These are phyloP conservation scores for Umbelopsis sp. DNA, from an alignment of 192 early-diverging fungal species.

Conservation along the genomic window DNA sequence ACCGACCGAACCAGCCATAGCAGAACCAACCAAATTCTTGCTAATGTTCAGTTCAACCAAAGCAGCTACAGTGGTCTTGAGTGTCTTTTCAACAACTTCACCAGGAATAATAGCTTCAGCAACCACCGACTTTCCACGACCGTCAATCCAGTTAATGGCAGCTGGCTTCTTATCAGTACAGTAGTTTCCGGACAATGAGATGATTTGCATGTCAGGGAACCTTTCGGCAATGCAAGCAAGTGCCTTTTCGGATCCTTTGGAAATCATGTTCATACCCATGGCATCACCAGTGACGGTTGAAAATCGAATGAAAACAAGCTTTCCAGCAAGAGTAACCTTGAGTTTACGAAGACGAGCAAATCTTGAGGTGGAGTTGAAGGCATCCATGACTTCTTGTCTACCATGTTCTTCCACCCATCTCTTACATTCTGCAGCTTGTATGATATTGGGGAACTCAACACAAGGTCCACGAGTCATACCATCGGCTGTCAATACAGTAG, in stretches of 20 bases:
- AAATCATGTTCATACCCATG: slow-evolving; percentile 99
- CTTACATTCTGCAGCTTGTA: slow-evolving; percentile 67
- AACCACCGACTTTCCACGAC: slow-evolving; percentile 92
- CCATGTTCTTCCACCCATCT: slow-evolving; percentile 76
- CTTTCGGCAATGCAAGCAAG: slow-evolving; percentile 60
- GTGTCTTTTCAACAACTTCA: slow-evolving; percentile 72
- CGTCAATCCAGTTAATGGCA: slow-evolving; percentile 97
- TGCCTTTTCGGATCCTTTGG: slow-evolving; percentile 90
- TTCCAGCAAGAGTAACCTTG: slow-evolving; percentile 83
- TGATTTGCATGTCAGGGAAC: slow-evolving; percentile 77
- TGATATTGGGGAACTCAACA: slow-evolving; percentile 78
- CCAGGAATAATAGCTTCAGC: slow-evolving; percentile 85
- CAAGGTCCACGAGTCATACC: slow-evolving; percentile 95
- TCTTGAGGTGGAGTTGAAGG: slow-evolving; percentile 87
- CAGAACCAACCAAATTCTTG: slow-evolving; percentile 93
- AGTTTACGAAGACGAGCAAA: slow-evolving; percentile 84
- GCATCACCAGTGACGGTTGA: slow-evolving; percentile 91
- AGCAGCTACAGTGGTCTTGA: slow-evolving; percentile 84
- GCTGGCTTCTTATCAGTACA: slow-evolving; percentile 97
- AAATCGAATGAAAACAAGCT: slow-evolving; percentile 86
- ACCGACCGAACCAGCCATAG: slow-evolving; percentile 91
- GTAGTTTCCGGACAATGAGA: slow-evolving; percentile 90
- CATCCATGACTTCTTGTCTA: slow-evolving; percentile 60
- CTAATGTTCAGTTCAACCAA: slow-evolving; percentile 79
- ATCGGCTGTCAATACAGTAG: slow-evolving; percentile 76